phyloP scores from a whole-genome alignment of 73 alveolate genomes.

The Urostyla sp. region DNA sequence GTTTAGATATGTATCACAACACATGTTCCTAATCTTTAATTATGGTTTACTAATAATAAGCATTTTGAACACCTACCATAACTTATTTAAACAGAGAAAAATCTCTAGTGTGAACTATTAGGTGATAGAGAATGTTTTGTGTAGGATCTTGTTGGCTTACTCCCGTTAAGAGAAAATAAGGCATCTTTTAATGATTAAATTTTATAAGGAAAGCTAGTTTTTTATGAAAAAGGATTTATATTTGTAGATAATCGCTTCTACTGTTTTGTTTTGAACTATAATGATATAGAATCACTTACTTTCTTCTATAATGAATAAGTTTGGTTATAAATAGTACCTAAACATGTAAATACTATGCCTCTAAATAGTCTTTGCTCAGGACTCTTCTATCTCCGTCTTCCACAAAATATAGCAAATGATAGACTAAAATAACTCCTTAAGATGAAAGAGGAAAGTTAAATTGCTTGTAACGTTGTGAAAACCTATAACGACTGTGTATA shows the following conservation, averaged over 20 bases:
- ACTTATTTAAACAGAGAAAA: slow-evolving; percentile 54
- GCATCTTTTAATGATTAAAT: slow-evolving; percentile 26
- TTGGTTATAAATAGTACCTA: slow-evolving; percentile 5
- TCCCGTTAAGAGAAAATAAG: slow-evolving; percentile 9
- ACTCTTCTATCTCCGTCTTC: background rate
- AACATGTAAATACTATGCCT: background rate
- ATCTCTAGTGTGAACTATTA: slow-evolving; percentile 38
- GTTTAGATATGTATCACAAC: slow-evolving; percentile 47
- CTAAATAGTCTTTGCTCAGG: slow-evolving; percentile 11
- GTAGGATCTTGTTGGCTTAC: slow-evolving; percentile 39
- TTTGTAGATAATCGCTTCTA: slow-evolving; percentile 53
- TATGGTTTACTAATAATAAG: slow-evolving; percentile 38
- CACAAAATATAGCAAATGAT: background rate
- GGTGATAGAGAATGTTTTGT: slow-evolving; percentile 45
- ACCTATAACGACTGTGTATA: background rate
- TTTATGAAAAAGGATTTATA: slow-evolving; percentile 46
- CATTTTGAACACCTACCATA: slow-evolving; percentile 47
- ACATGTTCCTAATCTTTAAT: slow-evolving; percentile 52
- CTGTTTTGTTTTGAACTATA: slow-evolving; percentile 30
- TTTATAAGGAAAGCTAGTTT: slow-evolving; percentile 60
- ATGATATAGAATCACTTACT: slow-evolving; percentile 29
- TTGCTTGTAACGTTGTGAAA: background rate
- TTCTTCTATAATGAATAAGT: slow-evolving; percentile 24
- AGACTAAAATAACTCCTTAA: background rate
- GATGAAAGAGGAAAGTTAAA: background rate